phyloP scores from a whole-genome alignment of 768 basidiomycete genomes.

The Candolleomyces eurysporus region DNA sequence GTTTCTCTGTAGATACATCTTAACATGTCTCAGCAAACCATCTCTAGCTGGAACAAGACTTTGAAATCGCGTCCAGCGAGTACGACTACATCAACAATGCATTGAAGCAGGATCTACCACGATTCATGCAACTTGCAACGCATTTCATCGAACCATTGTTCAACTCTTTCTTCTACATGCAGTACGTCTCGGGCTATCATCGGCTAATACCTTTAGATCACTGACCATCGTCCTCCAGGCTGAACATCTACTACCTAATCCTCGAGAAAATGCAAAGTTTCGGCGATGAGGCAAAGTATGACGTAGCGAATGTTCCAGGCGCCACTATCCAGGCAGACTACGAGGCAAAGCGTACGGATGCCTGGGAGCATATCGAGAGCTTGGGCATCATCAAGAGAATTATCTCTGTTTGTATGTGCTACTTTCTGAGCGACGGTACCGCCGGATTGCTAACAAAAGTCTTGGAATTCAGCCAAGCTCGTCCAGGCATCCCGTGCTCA shows the following conservation, averaged over 20 bases:
- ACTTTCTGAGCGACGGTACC: background rate
- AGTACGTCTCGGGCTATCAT: constrained; percentile 53
- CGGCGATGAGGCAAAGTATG: constrained; percentile 74
- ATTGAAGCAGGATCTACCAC: constrained; percentile 88
- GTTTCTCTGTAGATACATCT: constrained; percentile 14
- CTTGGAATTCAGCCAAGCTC: constrained; percentile 51
- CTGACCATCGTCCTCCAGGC: constrained; percentile 39
- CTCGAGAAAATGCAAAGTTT: constrained; percentile 93
- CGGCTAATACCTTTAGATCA: background rate
- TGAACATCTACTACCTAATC: constrained; percentile 92
- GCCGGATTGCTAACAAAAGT: background rate
- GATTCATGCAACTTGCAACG: constrained; percentile 85
- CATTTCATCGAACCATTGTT: constrained; percentile 97
- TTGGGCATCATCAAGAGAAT: constrained; percentile 82
- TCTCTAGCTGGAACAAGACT: constrained; percentile 90
- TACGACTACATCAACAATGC: constrained; percentile 91
- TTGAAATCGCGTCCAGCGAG: constrained; percentile 86
- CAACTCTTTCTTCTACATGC: constrained; percentile 99
- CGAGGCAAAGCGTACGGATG: constrained; percentile 79
- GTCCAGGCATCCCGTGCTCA: constrained; percentile 52
- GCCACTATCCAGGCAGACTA: constrained; percentile 76
- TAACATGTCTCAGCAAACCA: constrained; percentile 14
- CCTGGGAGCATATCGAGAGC: constrained; percentile 74
- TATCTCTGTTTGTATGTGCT: constrained; percentile 74
- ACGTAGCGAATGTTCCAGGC: constrained; percentile 60